phyloP scores from a whole-genome alignment of 495 filamentous ascomycete genomes.

The Hypoxylon lienhwacheense region DNA sequence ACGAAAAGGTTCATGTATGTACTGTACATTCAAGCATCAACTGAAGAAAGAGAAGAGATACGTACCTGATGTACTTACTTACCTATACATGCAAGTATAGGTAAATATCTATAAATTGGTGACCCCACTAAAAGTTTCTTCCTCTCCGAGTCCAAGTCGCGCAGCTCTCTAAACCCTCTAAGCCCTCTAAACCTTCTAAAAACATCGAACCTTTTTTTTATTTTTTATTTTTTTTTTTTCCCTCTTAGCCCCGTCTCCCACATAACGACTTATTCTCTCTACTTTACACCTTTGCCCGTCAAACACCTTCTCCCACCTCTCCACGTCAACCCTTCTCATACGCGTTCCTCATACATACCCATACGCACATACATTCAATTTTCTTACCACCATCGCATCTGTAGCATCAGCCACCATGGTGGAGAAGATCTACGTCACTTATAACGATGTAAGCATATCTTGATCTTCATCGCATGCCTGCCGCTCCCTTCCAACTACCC shows the following conservation, averaged over 20 bases:
- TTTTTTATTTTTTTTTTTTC: no score
- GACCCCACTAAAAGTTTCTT: conserved; percentile 28
- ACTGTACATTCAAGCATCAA: no score
- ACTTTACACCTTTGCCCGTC: background rate
- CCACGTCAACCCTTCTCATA: background rate
- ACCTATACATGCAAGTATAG: no score
- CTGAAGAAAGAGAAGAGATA: no score
- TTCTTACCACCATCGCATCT: conserved; percentile 9
- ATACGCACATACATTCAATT: background rate
- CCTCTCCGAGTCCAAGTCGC: conserved; percentile 17
- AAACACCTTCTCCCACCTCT: background rate
- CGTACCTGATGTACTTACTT: no score
- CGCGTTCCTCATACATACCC: background rate
- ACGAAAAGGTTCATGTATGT: no score
- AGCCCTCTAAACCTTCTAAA: background rate
- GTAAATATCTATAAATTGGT: conserved; percentile 3
- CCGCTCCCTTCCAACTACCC: conserved; percentile 16
- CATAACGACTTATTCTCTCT: conserved; percentile 9
- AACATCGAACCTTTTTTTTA: conserved; percentile 26
- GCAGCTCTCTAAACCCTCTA: conserved; percentile 1
- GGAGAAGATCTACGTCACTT: conserved; percentile 90
- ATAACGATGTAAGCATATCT: conserved; percentile 75
- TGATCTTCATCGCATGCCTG: conserved; percentile 7
- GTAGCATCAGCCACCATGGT: conserved; percentile 60
- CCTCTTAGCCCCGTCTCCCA: conserved; percentile 15